Evolutionary conservation across 2,329 filamentous ascomycete genomes (phyloP), one percentile per base, ranked within the genome.

Genomic region (Fusarium sororula): DNA sequence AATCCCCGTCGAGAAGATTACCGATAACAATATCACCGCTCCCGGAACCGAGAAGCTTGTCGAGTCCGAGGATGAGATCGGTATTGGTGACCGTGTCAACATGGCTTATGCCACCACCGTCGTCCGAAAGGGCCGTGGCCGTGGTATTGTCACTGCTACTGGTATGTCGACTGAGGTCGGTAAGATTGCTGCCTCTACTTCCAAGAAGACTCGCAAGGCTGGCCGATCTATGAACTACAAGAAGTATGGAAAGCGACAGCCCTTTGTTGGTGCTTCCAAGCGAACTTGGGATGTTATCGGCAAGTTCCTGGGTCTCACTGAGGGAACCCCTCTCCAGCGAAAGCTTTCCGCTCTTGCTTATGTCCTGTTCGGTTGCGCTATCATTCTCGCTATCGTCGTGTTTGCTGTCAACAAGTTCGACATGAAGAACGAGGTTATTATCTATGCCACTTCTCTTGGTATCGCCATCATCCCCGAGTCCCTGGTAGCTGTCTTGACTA

Each of bases 331-430:
- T 7, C 85, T 96, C 55, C 93, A 95, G 82, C 89, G 91, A 73
- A 95, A 94, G 82, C 85, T 96, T 57, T 92, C 92, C 68, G 93
- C 93, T 76, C 87, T 96, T 68, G 94, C 94, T 17, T 92, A 95
- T 64, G 84, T 93, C 13, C 89, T 96, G 6, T 95, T 96, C 79
- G 90, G 88, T 53, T 91, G 93, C 68, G 94, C 88, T n/a, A 80
- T 90, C 17, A 78, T 89, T 26, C 82, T 90, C 35, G 88, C 88
- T 35, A 84, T 90, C 63, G 85, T 90, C 48, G 88, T 90, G 17
- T 90, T 90, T 77, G 87, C 84, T 1, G 88, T 87, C 58, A 90
- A 89, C 77, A 84, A 86, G 68, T 90, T 89, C 76, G 75, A 85
- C 50, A 80, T 87, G 58, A 81, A 84, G 47, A 84, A 85, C 41